phyloP scores from a whole-genome alignment of 164 flowering plant genomes.

The grape (Vitis vinifera) region DNA sequence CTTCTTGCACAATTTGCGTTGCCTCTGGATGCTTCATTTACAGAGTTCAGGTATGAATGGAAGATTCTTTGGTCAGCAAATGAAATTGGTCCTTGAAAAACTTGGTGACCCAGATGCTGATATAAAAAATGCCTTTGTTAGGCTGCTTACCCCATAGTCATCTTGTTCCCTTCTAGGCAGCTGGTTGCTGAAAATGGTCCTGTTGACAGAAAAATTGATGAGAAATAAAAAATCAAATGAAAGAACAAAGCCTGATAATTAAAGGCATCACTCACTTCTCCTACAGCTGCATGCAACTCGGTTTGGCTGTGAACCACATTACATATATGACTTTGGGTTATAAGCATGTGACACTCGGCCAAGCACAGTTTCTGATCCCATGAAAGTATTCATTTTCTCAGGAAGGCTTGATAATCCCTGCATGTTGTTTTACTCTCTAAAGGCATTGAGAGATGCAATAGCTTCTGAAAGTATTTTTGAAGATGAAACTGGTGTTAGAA shows the following conservation, averaged over 20 bases:
- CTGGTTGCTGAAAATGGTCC: constrained; percentile 40
- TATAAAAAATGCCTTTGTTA: constrained; percentile 44
- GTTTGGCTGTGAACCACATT: constrained; percentile 71
- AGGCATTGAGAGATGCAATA: constrained; percentile 61
- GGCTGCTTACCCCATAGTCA: constrained; percentile 35
- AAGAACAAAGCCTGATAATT: constrained; percentile 19
- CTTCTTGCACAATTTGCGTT: constrained; percentile 55
- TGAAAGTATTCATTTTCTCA: constrained; percentile 90
- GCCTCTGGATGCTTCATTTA: constrained; percentile 70
- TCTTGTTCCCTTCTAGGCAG: no score
- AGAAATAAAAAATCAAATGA: constrained; percentile 25
- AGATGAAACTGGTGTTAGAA: constrained; percentile 67
- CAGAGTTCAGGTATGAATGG: constrained; percentile 61
- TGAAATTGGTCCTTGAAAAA: constrained; percentile 73
- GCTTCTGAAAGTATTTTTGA: constrained; percentile 54
- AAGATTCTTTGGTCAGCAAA: constrained; percentile 38
- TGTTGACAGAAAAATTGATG: constrained; percentile 35
- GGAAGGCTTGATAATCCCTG: constrained; percentile 99
- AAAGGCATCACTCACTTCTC: constrained; percentile 80
- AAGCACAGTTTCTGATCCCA: constrained; percentile 78
- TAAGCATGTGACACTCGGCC: constrained; percentile 98
- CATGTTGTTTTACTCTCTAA: constrained; percentile 91
- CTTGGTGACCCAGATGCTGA: constrained; percentile 66
- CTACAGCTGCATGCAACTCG: constrained; percentile 77
- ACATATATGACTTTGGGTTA: constrained; percentile 92